Evolutionary conservation across 768 basidiomycete species (phyloP).

Genomic region (Lactarius hatsudake): DNA sequence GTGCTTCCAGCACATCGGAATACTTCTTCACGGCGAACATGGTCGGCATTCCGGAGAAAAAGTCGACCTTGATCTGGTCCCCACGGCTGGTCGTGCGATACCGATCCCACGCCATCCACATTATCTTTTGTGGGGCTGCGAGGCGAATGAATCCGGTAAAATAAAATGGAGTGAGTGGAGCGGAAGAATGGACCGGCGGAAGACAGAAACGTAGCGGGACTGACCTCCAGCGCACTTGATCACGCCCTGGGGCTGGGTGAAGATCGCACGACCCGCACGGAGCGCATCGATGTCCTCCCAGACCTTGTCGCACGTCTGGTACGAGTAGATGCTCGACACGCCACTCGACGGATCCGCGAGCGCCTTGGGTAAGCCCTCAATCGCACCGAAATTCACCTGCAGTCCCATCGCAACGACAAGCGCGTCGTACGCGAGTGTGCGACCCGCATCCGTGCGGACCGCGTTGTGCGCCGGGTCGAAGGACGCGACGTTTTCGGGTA

Average conservation of each 20-base stretch:
- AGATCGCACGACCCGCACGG: conserved; percentile 79
- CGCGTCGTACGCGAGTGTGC: conserved; percentile 73
- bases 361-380: conserved; percentile 71
- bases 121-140: conserved; percentile 83
- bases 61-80: conserved; percentile 62
- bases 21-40: conserved; percentile 99
- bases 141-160: neutral
- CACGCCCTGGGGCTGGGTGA: conserved; percentile 90
- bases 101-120: conserved; percentile 96
- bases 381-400: conserved; percentile 77
- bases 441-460: conserved; percentile 68
- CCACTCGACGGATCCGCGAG: conserved; percentile 73
- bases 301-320: conserved; percentile 84
- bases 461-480: conserved; percentile 77
- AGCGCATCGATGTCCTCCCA: conserved; percentile 81
- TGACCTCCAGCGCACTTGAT: conserved; percentile 92
- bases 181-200: neutral
- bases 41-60: conserved; percentile 87
- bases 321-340: conserved; percentile 91
- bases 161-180: neutral
- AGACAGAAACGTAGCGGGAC: conserved; percentile 8
- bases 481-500: conserved; percentile 64
- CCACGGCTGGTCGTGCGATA: conserved; percentile 59
- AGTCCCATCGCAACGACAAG: conserved; percentile 89
- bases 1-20: conserved; percentile 75